Conservation (phyloP, 2,329 filamentous ascomycete species). For the Aspergillus piperis region DNA sequence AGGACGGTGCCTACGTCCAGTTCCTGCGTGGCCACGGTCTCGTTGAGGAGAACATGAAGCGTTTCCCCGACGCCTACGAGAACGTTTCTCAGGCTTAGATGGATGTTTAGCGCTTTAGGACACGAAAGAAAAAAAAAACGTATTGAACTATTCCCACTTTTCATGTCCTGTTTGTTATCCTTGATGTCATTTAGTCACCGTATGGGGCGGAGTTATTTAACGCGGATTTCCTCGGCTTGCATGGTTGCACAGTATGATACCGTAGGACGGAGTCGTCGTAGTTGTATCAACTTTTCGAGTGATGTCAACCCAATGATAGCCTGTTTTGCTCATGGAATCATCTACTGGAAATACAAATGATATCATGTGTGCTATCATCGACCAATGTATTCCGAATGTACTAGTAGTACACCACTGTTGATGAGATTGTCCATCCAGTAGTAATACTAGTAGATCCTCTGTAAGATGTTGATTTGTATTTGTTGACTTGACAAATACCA, state of each 20-base stretch:
- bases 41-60: constrained; percentile 82
- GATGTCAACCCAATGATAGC: too few relatives aligned
- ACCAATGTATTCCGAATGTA: too few relatives aligned
- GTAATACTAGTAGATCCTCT: too few relatives aligned
- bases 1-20: constrained; percentile 99
- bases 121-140: neutral
- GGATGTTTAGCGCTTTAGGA: constrained; percentile 2
- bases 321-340: too few relatives aligned
- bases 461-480: too few relatives aligned
- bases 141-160: constrained; percentile 5
- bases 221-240: constrained; percentile 3
- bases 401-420: too few relatives aligned
- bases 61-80: constrained; percentile 85
- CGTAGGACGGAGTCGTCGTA: neutral
- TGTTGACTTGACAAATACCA: too few relatives aligned
- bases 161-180: constrained; percentile 1
- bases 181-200: constrained; percentile 5
- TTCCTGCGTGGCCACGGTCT: constrained; percentile 94
- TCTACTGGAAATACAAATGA: too few relatives aligned
- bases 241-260: neutral
- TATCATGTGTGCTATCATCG: too few relatives aligned
- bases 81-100: constrained; percentile 49
- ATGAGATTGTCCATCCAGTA: too few relatives aligned
- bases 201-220: constrained; percentile 4
- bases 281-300: too few relatives aligned